Evolutionary conservation across 2,329 filamentous ascomycete species (phyloP), one percentile per base, ranked within the genome.

Genomic region (Penicillium sp.): DNA sequence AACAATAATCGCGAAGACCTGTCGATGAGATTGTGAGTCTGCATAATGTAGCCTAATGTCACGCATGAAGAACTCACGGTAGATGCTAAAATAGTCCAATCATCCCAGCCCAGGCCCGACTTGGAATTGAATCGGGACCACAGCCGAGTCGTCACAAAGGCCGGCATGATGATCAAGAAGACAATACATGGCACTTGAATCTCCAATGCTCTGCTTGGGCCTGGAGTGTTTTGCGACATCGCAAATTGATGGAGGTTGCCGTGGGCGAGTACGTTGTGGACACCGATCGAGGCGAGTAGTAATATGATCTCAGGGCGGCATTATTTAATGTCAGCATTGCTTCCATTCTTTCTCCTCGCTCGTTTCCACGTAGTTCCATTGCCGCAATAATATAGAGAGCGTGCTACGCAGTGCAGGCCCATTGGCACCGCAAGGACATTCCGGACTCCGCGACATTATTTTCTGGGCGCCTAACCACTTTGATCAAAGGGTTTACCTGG

Each of bases 1-100:
- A n/a, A 70, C 65, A 28, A 59, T 57, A 58, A 68, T 63, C 19
- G 66, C 67, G 60, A 68, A 65, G 2, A 57, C 56, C 68, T 70
- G 26, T 30, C 30, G 35, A 28, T 17, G 17, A n/a, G 19, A 50
- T 33, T 28, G 37, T 55, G 15, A 53, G 12, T 37, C 22, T 53
- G 4, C 9, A 37, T 17, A 10, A 4, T 37, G 7, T 8, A 28
- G 17, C 26, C 10, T 22, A n/a, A 30, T 42, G 26, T 30, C 17
- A 17, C 33, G 17, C 10, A 19, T 22, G 9, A 42, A 53, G 35
- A 47, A 55, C 40, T 53, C 33, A 65, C 60, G n/a, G 58, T 60
- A 51, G 67, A 66, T 7, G 40, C 56, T 45, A 68, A 38, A 45
- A 70, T 68, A 13, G 58, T 60, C 68, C 66, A 68, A 50, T 69